A percentile compares a stretch with the other conserved stretches of the same genome.
Conservation (phyloP, 208 protist species). For the Leishmania major region DNA sequence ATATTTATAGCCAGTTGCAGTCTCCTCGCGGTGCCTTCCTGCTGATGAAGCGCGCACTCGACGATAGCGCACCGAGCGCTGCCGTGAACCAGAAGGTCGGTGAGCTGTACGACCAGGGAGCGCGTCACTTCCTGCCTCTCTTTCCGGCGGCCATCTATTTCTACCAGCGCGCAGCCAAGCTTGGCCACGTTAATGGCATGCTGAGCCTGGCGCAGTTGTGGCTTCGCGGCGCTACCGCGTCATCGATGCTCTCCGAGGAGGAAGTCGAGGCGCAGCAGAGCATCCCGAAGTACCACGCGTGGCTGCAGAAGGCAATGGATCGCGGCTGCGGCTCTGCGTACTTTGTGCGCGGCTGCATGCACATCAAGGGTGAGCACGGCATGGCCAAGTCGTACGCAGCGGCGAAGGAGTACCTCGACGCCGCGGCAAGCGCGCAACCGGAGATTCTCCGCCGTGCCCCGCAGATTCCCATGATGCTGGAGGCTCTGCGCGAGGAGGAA, state of each 20-base stretch:
- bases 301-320: constrained; percentile 82
- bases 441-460: constrained; percentile 71
- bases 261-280: constrained; percentile 66
- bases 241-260: constrained; percentile 74
- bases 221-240: constrained; percentile 68
- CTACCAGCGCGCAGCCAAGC: constrained; percentile 86
- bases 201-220: constrained; percentile 84
- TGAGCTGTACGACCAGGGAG: constrained; percentile 87
- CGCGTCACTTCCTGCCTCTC: constrained; percentile 80
- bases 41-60: constrained; percentile 75
- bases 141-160: constrained; percentile 90
- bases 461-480: constrained; percentile 65
- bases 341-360: constrained; percentile 87
- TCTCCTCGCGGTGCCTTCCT: constrained; percentile 73
- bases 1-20: constrained; percentile 79
- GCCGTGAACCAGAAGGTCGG: constrained; percentile 75
- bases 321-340: constrained; percentile 86
- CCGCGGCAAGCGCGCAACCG: constrained; percentile 51
- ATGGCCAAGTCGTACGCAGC: constrained; percentile 63
- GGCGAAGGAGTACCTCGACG: constrained; percentile 82
- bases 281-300: constrained; percentile 80
- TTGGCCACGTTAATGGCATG: constrained; percentile 86
- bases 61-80: constrained; percentile 67
- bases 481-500: constrained; percentile 69
- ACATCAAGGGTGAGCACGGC: constrained; percentile 87